phyloP scores from a whole-genome alignment of 495 filamentous ascomycete genomes.

The Xanthoparmelia taractica region DNA sequence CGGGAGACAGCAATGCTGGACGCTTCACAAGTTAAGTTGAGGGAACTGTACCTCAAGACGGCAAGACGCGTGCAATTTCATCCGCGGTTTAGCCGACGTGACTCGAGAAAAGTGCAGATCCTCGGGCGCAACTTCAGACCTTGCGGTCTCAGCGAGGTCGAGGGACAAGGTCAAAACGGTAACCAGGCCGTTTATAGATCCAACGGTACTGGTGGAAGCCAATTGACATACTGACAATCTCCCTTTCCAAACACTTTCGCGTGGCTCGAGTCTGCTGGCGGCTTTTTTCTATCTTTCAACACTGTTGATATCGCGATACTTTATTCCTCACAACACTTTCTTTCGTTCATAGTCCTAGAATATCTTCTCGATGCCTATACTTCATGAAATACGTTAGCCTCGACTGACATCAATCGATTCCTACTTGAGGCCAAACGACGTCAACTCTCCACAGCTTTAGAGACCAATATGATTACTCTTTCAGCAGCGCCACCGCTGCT shows the following conservation, averaged over 20 bases:
- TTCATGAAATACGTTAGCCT: not conserved
- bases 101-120: not conserved
- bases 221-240: not conserved
- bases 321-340: not conserved
- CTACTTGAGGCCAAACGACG: not conserved
- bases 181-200: not conserved
- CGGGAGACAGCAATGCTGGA: too few species aligned
- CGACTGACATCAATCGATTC: not conserved
- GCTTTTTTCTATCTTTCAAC: slow-evolving; percentile 4
- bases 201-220: not conserved
- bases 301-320: slow-evolving; percentile 13
- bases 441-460: not conserved
- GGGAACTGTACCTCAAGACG: too few species aligned
- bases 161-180: not conserved
- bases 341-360: not conserved
- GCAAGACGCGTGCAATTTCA: not conserved
- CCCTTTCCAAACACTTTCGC: not conserved
- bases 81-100: slow-evolving; percentile 8
- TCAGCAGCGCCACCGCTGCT: slow-evolving; percentile 18
- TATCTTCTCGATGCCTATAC: not conserved
- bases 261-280: slow-evolving; percentile 13
- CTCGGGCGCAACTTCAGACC: not conserved
- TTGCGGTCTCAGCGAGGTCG: not conserved
- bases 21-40: too few species aligned
- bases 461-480: slow-evolving; percentile 18